Evolutionary conservation across 371 early-diverging fungal genomes (phyloP), one percentile per base, ranked within the genome.

Genomic region (Mucor lusitanicus): DNA sequence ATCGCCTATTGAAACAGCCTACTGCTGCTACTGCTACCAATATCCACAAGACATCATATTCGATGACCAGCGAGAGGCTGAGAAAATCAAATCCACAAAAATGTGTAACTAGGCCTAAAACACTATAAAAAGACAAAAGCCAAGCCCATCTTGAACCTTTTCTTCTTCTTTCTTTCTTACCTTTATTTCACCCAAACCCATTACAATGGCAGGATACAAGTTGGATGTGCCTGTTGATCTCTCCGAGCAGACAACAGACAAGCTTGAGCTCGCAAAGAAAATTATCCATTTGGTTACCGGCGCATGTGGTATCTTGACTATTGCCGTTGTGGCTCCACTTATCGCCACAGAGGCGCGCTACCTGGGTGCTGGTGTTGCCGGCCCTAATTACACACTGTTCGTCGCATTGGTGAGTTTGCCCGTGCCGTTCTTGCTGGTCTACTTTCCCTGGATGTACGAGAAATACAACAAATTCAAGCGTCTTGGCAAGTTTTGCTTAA

Each of bases 401-500:
- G 76, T 76, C 11, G 64, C 68, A 35, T 59, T 76, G 19, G 15
- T 68, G 32, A 70, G 65, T 37, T 35, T 73, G 5, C 65, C 68
- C 17, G 32, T 61, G 11, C 73, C 76, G 1, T 70, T 76, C 28
- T 37, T 62, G 17, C 54, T 76, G 19, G 68, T 73, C 19, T 73
- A 70, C 59, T 73, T 76, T 28, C 76, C 76, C 56, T 76, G 68
- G 68, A 73, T 70, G 65, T 76, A 76, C 27, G 76, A 76, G 39
- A 64, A 59, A 17, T 30, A 76, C 30, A 73, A 70, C 58, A 76
- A 76, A 37, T 76, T 76, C 46, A 76, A 70, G 59, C 54, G 55
- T n/a, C 42, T 70, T 50, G 76, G 73, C 39, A 76, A 76, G 59
- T 76, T 76, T 33, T 73, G 67, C 28, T n/a, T 76, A n/a, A 76